Evolutionary conservation across 176 grass and related monocot species (phyloP), one percentile per base, ranked within the genome.

Genomic region (Cenchrus americanus): DNA sequence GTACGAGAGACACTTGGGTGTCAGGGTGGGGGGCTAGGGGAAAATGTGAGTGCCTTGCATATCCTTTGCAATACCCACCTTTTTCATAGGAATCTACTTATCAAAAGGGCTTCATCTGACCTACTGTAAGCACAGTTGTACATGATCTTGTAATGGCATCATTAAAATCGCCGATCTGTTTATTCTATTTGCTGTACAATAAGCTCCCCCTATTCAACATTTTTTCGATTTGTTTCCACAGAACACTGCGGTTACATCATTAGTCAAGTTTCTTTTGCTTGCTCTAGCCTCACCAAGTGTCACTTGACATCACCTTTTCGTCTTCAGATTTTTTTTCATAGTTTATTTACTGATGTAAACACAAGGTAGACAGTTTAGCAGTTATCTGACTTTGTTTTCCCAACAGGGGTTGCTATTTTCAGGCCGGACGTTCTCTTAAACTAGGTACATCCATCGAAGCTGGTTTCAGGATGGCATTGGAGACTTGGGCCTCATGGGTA

Each of bases 361-460:
- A 17, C 18, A 64, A 41, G 7, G 63, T 44, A n/a, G 55, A 41
- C 48, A 6, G 6, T 30, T 22, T 72, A 3, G 0, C 52, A 44
- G 3, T 61, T 66, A 68, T 57, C 60, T 90, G 61, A 73, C 46
- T 74, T 75, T 10, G 8, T 80, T 43, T 70, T 90, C 54, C 43
- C 14, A 48, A 84, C 87, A 99, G 96, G 87, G 97, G 97, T 87
- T 99, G 93, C 66, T 99, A 99, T 96, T 94, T 99, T 84, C 93
- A 99, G 89, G 78, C 22, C 14, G 91, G 89, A 19, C 93, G 66
- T 46, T 52, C 75, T 21, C 87, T 99, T 64, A 99, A 94, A 86
- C 84, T 99, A 72, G 96, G 96, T 70, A 96, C 86, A 80, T 76
- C 96, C 26, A 90, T 99, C 3, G 89, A 90, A 26, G 82, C 71